Conservation (phyloP, 805 yeast species). For the Hanseniaspora valbyensis region DNA sequence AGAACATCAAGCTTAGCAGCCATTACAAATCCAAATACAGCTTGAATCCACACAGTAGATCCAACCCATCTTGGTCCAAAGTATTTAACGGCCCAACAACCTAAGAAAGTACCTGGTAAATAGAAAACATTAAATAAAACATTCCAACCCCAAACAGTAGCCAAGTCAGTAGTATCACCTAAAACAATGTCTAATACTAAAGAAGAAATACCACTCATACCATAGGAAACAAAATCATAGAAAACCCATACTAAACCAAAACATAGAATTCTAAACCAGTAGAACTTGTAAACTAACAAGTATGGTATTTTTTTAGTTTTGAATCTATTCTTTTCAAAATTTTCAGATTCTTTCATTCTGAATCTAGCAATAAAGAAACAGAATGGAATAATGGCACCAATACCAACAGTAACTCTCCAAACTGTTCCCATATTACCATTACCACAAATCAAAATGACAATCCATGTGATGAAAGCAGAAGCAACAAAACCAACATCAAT, state of each 20-base stretch:
- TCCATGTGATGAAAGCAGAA: slow-evolving; percentile 76
- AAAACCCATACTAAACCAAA: slow-evolving; percentile 80
- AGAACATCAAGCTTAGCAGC: slow-evolving; percentile 56
- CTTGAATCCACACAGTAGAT: slow-evolving; percentile 51
- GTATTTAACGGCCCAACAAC: slow-evolving; percentile 74
- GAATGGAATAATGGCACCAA: slow-evolving; percentile 83
- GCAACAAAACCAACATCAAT: slow-evolving; percentile 81
- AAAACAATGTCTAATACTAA: slow-evolving; percentile 52
- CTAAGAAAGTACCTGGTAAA: slow-evolving; percentile 83
- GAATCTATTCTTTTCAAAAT: slow-evolving; percentile 61
- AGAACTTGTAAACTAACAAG: slow-evolving; percentile 57
- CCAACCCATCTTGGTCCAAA: slow-evolving; percentile 83
- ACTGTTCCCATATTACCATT: slow-evolving; percentile 62
- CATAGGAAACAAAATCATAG: slow-evolving; percentile 79
- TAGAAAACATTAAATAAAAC: slow-evolving; percentile 80
- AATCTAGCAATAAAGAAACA: slow-evolving; percentile 67
- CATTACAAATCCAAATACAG: slow-evolving; percentile 72
- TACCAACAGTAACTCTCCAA: slow-evolving; percentile 84
- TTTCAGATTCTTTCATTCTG: slow-evolving; percentile 62
- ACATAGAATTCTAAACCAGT: slow-evolving; percentile 67
- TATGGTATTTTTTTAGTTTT: slow-evolving; percentile 52
- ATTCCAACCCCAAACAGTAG: slow-evolving; percentile 83
- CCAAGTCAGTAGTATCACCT: slow-evolving; percentile 45
- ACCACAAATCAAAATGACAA: slow-evolving; percentile 71
- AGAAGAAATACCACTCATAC: slow-evolving; percentile 77